Conservation (phyloP, 192 early-diverging fungal species). For the Backusella psychrophila region DNA sequence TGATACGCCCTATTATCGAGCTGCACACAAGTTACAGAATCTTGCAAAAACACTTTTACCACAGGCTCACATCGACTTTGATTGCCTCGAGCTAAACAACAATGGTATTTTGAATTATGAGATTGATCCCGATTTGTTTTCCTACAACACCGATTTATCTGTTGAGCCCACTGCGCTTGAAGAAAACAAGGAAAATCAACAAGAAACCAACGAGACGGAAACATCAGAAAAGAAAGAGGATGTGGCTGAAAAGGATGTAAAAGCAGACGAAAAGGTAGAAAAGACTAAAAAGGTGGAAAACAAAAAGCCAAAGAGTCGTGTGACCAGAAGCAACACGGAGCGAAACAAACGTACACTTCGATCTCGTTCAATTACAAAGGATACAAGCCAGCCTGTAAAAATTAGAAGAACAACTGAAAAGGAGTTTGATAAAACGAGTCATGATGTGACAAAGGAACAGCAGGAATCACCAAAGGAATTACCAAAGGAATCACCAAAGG, state of each 20-base stretch:
- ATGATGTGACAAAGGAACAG: constrained; percentile 2
- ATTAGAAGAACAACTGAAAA: neutral
- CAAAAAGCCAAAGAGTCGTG: neutral
- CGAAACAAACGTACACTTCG: neutral
- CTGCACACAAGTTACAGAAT: constrained; percentile 56
- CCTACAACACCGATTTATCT: constrained; percentile 26
- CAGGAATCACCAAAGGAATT: neutral
- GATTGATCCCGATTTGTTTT: constrained; percentile 52
- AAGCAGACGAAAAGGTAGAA: neutral
- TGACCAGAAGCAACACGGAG: neutral
- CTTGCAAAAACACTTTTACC: constrained; percentile 34
- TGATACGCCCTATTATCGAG: constrained; percentile 69
- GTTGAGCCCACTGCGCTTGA: neutral
- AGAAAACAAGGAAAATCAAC: neutral
- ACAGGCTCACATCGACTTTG: constrained; percentile 44
- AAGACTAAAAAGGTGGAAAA: neutral
- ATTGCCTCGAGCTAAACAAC: constrained; percentile 34
- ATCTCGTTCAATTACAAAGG: neutral
- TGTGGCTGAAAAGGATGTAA: neutral
- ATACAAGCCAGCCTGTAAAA: neutral
- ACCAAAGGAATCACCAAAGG: neutral
- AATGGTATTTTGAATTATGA: constrained; percentile 39
- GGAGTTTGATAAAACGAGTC: neutral
- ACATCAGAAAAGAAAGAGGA: neutral
- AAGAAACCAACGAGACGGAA: neutral